Evolutionary conservation across 805 yeast species (phyloP), one percentile per base, ranked within the genome.

Genomic region (Nakazawaea pomicola): DNA sequence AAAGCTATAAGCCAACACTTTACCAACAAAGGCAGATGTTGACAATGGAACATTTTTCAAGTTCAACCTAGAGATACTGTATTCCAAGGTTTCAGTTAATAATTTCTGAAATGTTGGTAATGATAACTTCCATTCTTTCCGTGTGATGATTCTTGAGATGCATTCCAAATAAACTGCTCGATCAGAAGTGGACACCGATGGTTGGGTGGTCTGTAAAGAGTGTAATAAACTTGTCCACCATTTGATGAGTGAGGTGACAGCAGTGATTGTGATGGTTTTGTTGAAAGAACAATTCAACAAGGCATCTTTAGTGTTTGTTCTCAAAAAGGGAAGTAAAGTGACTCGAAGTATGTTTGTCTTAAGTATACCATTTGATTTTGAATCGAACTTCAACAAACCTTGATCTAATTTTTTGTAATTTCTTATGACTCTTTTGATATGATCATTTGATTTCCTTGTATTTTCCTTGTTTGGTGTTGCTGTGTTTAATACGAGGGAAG

Each of bases 11-110:
- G 89, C 89, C 55, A 83, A 72, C 3, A 79, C 71, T 51, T 83
- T 83, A 5, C 91, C 91, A 10, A 78, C 64, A 49, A 83, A 81
- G 3, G 88, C 87, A 17, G 77, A 67, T 16, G 74, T 58, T 5
- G 82, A 67, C n/a, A 78, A 57, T 0, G 85, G 68, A 9, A 79
- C 62, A 18, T 65, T 65, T 47, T 79, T 79, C 42, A 68, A 51
- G 36, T 67, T 61, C 43, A 79, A 60, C 48, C 72, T 70, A 38
- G 61, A 55, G 10, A 83, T 65, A 40, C 76, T 66, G 49, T 67
- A 72, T 36, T 70, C 73, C 40, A 80, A 58, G 1, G 91, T 81
- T 29, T 67, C 63, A n/a, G 65, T 54, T 19, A 83, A 60, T 17
- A 68, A 49, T 6, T 46, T 48, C 23, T 62, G 52, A 49, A 62